These are phyloP conservation scores for Eucalyptus marginata DNA, from an alignment of 345 rosid genomes.

Conservation along the genomic window DNA sequence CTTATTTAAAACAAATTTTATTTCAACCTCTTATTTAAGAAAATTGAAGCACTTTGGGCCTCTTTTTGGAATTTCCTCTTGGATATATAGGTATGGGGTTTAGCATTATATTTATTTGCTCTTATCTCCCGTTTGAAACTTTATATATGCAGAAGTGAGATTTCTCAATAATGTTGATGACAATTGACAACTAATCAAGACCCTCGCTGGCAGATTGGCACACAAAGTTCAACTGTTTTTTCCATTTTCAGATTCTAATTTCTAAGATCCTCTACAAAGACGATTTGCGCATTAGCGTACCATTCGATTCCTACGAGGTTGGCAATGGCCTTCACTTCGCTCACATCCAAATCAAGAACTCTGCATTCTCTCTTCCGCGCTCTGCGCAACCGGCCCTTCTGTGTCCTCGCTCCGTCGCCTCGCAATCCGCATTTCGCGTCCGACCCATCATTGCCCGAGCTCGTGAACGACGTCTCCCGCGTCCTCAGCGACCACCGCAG, in stretches of 20 bases:
- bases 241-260: not conserved
- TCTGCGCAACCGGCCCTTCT: constrained; percentile 3
- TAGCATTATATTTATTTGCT: not conserved
- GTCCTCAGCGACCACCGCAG: constrained; percentile 62
- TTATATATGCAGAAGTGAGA: not conserved
- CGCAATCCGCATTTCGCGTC: constrained; percentile 1
- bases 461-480: constrained; percentile 64
- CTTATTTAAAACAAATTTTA: too few species aligned
- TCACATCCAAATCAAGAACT: not conserved
- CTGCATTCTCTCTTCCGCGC: not conserved
- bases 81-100: not conserved
- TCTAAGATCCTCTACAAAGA: not conserved
- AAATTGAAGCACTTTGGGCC: too few species aligned
- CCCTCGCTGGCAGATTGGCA: not conserved
- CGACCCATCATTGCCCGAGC: constrained; percentile 14
- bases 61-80: too few species aligned
- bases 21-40: too few species aligned
- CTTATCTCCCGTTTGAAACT: not conserved
- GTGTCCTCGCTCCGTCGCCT: not conserved
- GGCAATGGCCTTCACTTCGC: not conserved
- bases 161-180: not conserved
- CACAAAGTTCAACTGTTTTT: not conserved
- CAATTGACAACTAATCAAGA: not conserved
- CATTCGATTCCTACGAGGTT: not conserved
- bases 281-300: not conserved